phyloP scores from a whole-genome alignment of 2,329 filamentous ascomycete genomes.

The Hypoxylon sp. region DNA sequence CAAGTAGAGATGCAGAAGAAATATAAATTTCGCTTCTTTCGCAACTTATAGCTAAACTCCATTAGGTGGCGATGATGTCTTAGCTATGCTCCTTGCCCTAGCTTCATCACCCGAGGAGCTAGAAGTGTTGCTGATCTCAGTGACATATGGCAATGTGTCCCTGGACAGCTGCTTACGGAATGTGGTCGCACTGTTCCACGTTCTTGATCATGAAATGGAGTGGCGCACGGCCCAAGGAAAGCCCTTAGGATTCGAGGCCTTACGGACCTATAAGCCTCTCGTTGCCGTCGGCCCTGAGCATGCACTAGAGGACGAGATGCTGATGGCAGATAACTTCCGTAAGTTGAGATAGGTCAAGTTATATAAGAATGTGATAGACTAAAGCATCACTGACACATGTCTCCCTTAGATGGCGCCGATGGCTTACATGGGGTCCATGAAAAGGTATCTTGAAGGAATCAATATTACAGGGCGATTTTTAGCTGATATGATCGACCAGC shows the following conservation, averaged over 20 bases:
- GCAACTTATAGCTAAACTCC: constrained; percentile 21
- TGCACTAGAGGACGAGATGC: constrained; percentile 83
- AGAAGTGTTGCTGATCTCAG: constrained; percentile 85
- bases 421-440: constrained; percentile 82
- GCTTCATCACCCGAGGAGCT: constrained; percentile 86
- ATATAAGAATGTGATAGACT: background rate
- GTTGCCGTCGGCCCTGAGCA: constrained; percentile 89
- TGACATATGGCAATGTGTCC: constrained; percentile 95
- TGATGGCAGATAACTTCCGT: constrained; percentile 92
- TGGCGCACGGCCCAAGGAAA: constrained; percentile 81
- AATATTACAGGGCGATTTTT: background rate
- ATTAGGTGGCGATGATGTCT: constrained; percentile 86
- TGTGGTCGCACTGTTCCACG: constrained; percentile 89
- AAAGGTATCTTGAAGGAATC: constrained; percentile 55
- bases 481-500: constrained; percentile 56
- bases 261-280: constrained; percentile 81
- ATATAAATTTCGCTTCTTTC: background rate
- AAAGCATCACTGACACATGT: constrained; percentile 27
- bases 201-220: constrained; percentile 87
- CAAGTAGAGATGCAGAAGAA: constrained; percentile 54
- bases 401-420: constrained; percentile 74
- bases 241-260: constrained; percentile 77
- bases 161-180: constrained; percentile 90
- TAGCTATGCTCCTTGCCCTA: constrained; percentile 89
- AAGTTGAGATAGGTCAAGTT: constrained; percentile 52